Evolutionary conservation across 2,329 filamentous ascomycete genomes (phyloP).

Genomic region (Pseudogymnoascus sp.): DNA sequence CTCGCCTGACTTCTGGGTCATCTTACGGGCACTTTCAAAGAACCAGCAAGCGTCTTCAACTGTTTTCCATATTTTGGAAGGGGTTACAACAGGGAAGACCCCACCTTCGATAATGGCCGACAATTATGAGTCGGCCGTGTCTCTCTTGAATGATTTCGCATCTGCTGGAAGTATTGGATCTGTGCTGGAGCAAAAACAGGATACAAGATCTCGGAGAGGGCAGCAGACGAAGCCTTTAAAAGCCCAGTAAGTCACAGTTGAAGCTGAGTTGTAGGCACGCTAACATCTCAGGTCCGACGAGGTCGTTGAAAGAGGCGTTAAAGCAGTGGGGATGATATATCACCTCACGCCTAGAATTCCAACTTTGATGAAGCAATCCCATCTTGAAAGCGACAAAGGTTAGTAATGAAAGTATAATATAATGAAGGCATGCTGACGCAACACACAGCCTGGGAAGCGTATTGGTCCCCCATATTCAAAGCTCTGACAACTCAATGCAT

Average conservation of each 20-base stretch:
- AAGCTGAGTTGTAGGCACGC: constrained; percentile 14
- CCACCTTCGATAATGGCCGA: constrained; percentile 83
- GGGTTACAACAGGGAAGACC: constrained; percentile 61
- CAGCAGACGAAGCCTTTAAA: constrained; percentile 45
- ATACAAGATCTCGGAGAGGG: constrained; percentile 39
- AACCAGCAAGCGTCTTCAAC: constrained; percentile 63
- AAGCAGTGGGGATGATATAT: constrained; percentile 75
- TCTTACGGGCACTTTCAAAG: constrained; percentile 67
- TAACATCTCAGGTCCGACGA: constrained; percentile 52
- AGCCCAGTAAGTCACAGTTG: constrained; percentile 42
- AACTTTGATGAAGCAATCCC: constrained; percentile 82
- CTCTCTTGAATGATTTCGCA: constrained; percentile 82
- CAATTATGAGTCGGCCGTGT: constrained; percentile 86
- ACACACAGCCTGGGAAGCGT: constrained; percentile 81
- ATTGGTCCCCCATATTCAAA: constrained; percentile 93
- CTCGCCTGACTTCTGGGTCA: constrained; percentile 94
- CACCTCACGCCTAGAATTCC: constrained; percentile 76
- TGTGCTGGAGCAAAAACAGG: constrained; percentile 60
- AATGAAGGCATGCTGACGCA: constrained; percentile 20
- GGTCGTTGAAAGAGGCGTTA: constrained; percentile 67
- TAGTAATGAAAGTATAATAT: constrained; percentile 22
- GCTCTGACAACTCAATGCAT: constrained; percentile 84
- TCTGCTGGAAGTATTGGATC: constrained; percentile 70
- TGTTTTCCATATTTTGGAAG: constrained; percentile 83
- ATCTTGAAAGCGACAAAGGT: constrained; percentile 82